Percentiles rank a stretch among this genome's conserved stretches.
Conservation (phyloP, 768 basidiomycete species). For the Leccinum sublutescens region DNA sequence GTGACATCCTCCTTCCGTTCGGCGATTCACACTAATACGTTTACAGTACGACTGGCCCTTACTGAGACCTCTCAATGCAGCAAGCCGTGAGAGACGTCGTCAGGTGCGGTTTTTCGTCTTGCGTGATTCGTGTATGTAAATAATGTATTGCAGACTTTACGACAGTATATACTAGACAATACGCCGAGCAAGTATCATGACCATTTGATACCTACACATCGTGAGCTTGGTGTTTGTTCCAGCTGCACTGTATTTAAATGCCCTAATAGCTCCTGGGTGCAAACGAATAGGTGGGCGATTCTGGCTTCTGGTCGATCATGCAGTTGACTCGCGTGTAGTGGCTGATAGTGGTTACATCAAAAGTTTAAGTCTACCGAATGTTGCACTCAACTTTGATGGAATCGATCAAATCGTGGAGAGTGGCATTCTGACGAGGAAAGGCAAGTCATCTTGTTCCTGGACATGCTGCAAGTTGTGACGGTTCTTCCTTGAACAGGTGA, state of each 20-base stretch:
- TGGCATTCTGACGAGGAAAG: conserved; percentile 28
- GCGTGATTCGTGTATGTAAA: too few relatives aligned
- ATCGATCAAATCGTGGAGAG: conserved; percentile 16
- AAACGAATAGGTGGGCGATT: conserved; percentile 42
- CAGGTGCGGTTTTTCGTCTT: conserved; percentile 5
- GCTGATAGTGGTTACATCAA: conserved; percentile 30
- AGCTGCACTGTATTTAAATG: neutral
- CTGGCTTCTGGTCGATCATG: neutral
- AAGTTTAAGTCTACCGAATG: conserved; percentile 21
- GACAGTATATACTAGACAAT: conserved; percentile 44
- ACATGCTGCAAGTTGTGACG: neutral
- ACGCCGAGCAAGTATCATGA: conserved; percentile 49
- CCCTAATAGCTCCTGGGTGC: conserved; percentile 51
- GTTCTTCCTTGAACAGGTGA: conserved; percentile 21
- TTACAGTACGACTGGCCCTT: conserved; percentile 22
- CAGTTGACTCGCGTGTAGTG: conserved; percentile 11
- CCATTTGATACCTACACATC: conserved; percentile 50
- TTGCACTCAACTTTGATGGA: conserved; percentile 27
- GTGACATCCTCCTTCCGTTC: conserved; percentile 23
- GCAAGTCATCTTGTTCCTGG: neutral
- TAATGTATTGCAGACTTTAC: conserved; percentile 35
- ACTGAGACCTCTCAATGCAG: conserved; percentile 9
- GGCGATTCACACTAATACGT: neutral
- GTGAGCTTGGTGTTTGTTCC: conserved; percentile 31
- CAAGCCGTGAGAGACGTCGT: conserved; percentile 12